Evolutionary conservation across 805 yeast genomes (phyloP).

Genomic region (Cyberlindnera americana): DNA sequence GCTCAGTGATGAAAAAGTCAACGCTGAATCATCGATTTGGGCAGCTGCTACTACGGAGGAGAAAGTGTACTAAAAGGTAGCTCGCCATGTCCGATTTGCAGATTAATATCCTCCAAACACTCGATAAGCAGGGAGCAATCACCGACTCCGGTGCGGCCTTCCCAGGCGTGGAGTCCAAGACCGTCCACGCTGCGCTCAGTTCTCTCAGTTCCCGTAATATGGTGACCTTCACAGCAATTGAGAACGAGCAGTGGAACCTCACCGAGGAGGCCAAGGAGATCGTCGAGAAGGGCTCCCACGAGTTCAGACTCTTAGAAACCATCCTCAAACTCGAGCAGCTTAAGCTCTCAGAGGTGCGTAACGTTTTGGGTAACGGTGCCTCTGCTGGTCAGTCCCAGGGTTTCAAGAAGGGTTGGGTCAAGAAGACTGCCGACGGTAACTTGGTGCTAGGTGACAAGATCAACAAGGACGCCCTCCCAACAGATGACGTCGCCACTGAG

Average conservation of each 20-base stretch:
- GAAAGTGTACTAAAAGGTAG: too few species aligned
- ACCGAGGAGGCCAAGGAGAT: slow-evolving; percentile 83
- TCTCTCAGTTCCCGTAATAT: slow-evolving; percentile 82
- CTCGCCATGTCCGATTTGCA: slow-evolving; percentile 60
- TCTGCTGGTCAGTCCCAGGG: slow-evolving; percentile 90
- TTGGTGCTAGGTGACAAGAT: slow-evolving; percentile 43
- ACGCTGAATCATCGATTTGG: not conserved
- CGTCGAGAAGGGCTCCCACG: slow-evolving; percentile 82
- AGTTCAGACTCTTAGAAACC: slow-evolving; percentile 76
- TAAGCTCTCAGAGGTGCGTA: slow-evolving; percentile 70
- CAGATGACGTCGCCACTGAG: slow-evolving; percentile 63
- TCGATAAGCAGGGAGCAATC: slow-evolving; percentile 61
- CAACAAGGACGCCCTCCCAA: slow-evolving; percentile 44
- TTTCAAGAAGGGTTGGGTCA: slow-evolving; percentile 95
- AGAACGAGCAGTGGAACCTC: slow-evolving; percentile 70
- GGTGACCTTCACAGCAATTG: slow-evolving; percentile 69
- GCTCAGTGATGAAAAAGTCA: too few species aligned
- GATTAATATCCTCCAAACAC: slow-evolving; percentile 55
- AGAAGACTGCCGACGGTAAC: slow-evolving; percentile 57
- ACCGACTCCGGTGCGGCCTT: slow-evolving; percentile 66
- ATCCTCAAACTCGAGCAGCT: slow-evolving; percentile 72
- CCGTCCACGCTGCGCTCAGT: slow-evolving; percentile 77
- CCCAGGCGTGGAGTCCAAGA: slow-evolving; percentile 60
- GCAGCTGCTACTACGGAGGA: too few species aligned
- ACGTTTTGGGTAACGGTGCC: slow-evolving; percentile 42